Evolutionary conservation across 1,284 basidiomycete species (phyloP), one percentile per base, ranked within the genome.

Genomic region (Rugiboletus extremiorientalis): DNA sequence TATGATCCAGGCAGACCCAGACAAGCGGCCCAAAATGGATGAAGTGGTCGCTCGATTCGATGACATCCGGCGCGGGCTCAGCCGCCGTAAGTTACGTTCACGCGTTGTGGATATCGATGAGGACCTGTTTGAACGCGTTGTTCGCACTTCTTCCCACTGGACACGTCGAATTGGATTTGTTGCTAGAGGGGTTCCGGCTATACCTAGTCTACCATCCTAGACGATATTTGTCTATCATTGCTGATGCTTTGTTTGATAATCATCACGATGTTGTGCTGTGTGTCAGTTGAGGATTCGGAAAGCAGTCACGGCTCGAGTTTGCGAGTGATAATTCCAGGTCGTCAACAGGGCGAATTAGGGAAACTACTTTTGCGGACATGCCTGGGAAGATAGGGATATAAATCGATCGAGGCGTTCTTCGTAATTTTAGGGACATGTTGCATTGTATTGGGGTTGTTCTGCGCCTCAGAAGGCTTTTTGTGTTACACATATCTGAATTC

Each of bases 1-100:
- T 14, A 76, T 78, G 76, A 67, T 65, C 2, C 67, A 70, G 16
- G 45, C 62, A 4, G 68, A 73, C 52, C 74, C 75, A 0, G 22
- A 27, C 0, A 66, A 68, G n/a, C 68, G 76, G 9, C 73, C 72
- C 0, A 71, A 48, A 1, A 77, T 78, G 55, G 62, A 70, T 44
- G 68, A 73, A 43, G 76, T 75, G 0, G 65, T 74, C 2, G 18
- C 54, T 2, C 66, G 62, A 6, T 74, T 75, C 28, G 65, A 69
- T 2, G 46, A 33, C 0, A 66, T 75, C 20, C 55, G 60, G 6
- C 51, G 41, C 5, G 55, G 61, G 10, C 61, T 75, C 10, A 64
- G 65, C 52, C 44, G 30, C 0, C 59, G 66, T 54, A 72, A 69
- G 42, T 34, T 75, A 16, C 68, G 70, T 4, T 64, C 69, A 0